These are phyloP conservation scores for Dactylis glomerata DNA, from an alignment of 176 grass and related monocot genomes.

Conservation along the genomic window DNA sequence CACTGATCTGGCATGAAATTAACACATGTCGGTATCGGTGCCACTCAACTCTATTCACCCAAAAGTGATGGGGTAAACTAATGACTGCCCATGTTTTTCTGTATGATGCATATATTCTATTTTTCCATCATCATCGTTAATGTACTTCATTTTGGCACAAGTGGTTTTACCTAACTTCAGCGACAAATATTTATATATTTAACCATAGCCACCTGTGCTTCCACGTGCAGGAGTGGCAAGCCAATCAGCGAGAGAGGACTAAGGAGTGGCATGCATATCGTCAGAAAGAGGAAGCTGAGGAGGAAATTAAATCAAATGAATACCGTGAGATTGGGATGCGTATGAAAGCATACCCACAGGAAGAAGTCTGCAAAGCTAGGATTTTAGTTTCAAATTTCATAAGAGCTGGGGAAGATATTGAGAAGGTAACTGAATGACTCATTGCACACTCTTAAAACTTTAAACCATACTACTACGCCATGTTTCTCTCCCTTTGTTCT, in stretches of 20 bases:
- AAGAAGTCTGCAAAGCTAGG: conserved; percentile 83
- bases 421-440: conserved; percentile 50
- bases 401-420: conserved; percentile 72
- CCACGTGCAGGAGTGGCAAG: conserved; percentile 80
- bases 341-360: conserved; percentile 85
- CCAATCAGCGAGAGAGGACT: conserved; percentile 62
- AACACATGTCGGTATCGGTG: not conserved
- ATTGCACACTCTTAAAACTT: not conserved
- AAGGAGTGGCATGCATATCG: conserved; percentile 85
- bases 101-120: not conserved
- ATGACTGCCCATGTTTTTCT: not conserved
- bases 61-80: not conserved
- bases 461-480: not conserved
- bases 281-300: conserved; percentile 77
- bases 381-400: conserved; percentile 94
- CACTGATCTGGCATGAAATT: not conserved
- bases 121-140: not conserved
- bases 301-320: conserved; percentile 63
- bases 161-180: not conserved
- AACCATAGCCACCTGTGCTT: conserved; percentile 6
- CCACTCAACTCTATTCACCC: not conserved
- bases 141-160: not conserved
- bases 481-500: not conserved
- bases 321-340: conserved; percentile 90
- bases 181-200: not conserved